These are phyloP conservation scores for Nectriaceae sp. DNA, from an alignment of 2,329 filamentous ascomycete genomes.

Conservation along the genomic window DNA sequence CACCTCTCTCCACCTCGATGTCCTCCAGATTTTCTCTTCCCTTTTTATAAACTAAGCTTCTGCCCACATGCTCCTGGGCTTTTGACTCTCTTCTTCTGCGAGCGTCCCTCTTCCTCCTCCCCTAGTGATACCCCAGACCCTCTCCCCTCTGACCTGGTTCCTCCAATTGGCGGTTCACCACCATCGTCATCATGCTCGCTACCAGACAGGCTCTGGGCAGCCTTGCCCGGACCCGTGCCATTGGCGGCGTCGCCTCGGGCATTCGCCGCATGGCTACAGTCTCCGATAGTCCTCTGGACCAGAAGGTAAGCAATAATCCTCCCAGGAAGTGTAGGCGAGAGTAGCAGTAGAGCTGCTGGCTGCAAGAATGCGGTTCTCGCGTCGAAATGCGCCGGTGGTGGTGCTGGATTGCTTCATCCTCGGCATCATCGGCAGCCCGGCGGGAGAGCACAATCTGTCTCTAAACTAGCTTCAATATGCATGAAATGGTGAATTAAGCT, in stretches of 20 bases:
- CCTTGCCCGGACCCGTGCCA: conserved; percentile 61
- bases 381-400: too few species aligned
- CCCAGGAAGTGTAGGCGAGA: too few species aligned
- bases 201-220: conserved; percentile 70
- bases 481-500: conserved; percentile 10
- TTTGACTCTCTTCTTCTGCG: conserved; percentile 18
- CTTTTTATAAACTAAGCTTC: conserved; percentile 31
- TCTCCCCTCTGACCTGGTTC: conserved; percentile 24
- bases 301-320: conserved; percentile 64
- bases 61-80: conserved; percentile 15
- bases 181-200: conserved; percentile 61
- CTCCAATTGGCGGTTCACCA: conserved; percentile 18
- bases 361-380: too few species aligned
- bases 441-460: background rate
- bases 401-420: background rate
- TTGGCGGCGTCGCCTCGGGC: conserved; percentile 58
- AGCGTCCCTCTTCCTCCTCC: conserved; percentile 21
- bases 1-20: conserved; percentile 27
- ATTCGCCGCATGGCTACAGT: conserved; percentile 81
- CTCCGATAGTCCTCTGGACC: conserved; percentile 81
- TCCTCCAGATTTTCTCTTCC: conserved; percentile 19
- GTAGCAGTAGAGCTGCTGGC: too few species aligned
- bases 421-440: background rate
- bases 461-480: background rate
- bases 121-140: conserved; percentile 29